Base-by-base conservation (phyloP, 164 flowering plant genomes). In the Piper longum region DNA sequence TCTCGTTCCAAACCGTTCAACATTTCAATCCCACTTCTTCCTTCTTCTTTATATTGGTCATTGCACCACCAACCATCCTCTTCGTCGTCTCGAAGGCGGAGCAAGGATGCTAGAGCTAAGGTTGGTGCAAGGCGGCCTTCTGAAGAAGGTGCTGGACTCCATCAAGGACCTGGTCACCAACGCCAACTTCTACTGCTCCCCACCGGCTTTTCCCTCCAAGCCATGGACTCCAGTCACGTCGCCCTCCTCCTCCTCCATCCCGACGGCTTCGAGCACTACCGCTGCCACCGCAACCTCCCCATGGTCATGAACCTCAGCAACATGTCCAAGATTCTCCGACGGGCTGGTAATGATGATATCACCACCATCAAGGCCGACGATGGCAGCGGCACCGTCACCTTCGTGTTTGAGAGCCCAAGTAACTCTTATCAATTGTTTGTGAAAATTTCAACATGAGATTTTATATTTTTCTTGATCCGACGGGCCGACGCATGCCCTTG, bases 171-270 rank as follows among this genome's bases (percentile, higher is more conserved):
- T 79, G 16, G 82, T 81, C 13, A 77, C 68, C 55, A 82, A 81
- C 48, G 85, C 85, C 0, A 81, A 81, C 74, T 81, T 81, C 72
- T 82, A 81, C 54, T 81, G 85, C 62, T 81, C 82, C 4, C 81
- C 58, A 75, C 81, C 11, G 85, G 85, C 14, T 81, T 81, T 66
- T 75, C 85, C 14, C 76, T 79, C 51, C 82, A 81, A 61, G 85
- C 85, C 64, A 79, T 81, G 82, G 85, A 81, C 62, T 79, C 81
- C 18, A 81, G 82, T 66, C 85, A 81, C 57, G 85, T 81, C 3
- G 82, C 82, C 7, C 77, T 81, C 6, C 74, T 79, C 16, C 80
- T 79, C 51, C 85, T 81, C 60, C 65, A 81, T 39, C 75, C 81
- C 3, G 82, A 81, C 66, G 85, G 85, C 5, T 81, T 79, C 43